These are phyloP conservation scores for Ceratobasidium sp. DNA, from an alignment of 1,284 basidiomycete species.

Conservation along the genomic window DNA sequence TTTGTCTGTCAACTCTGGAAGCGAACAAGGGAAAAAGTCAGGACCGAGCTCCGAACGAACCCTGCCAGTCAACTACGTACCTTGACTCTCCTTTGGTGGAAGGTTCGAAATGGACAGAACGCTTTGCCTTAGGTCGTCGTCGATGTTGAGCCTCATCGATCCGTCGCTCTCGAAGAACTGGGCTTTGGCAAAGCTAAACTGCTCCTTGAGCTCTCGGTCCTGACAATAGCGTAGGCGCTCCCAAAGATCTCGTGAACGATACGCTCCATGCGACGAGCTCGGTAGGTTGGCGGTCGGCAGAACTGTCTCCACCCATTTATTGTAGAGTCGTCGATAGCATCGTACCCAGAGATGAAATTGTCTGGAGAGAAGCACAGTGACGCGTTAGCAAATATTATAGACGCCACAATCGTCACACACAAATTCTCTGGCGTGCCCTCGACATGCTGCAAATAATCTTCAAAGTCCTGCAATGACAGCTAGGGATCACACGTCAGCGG, in stretches of 20 bases:
- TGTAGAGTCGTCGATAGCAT: conserved; percentile 34
- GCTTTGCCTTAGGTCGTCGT: conserved; percentile 11
- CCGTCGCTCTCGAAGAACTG: conserved; percentile 35
- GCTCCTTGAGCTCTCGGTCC: conserved; percentile 16
- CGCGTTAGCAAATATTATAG: neutral
- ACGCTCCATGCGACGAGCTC: conserved; percentile 16
- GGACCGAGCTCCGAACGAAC: neutral
- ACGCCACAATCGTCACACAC: conserved; percentile 18
- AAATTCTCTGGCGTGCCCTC: conserved; percentile 43
- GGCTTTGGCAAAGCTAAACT: conserved; percentile 36
- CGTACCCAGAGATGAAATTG: conserved; percentile 43
- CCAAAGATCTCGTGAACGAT: conserved; percentile 34
- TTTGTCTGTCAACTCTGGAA: conserved; percentile 27
- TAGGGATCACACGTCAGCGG: conserved; percentile 2
- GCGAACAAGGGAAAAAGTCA: neutral
- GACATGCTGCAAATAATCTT: conserved; percentile 40
- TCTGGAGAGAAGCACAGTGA: conserved; percentile 5
- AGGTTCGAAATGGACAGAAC: conserved; percentile 22
- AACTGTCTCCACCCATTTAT: conserved; percentile 31
- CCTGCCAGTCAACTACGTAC: neutral
- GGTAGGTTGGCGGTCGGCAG: conserved; percentile 33
- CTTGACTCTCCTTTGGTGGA: neutral
- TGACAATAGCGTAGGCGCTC: conserved; percentile 28
- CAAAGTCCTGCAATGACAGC: conserved; percentile 38
- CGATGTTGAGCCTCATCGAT: conserved; percentile 34